A percentile compares a stretch with the other conserved stretches of the same genome.
phyloP scores from a whole-genome alignment of 805 yeast species.

The Wickerhamiella slavikovae region DNA sequence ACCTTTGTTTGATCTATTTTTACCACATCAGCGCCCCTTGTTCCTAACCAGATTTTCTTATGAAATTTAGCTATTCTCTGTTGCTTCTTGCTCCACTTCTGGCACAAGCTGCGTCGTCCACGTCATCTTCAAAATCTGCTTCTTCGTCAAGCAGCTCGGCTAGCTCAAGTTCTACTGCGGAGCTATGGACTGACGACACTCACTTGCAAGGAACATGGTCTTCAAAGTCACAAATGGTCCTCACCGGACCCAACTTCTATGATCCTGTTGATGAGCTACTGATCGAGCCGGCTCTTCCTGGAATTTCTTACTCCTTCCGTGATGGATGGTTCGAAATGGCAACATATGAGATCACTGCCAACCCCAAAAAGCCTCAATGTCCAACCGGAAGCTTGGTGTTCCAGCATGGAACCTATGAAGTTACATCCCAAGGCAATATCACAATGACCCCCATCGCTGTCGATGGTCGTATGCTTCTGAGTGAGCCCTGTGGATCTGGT shows the following conservation, averaged over 20 bases:
- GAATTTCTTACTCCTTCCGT: slow-evolving; percentile 73
- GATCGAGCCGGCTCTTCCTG: slow-evolving; percentile 91
- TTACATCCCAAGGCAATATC: slow-evolving; percentile 34
- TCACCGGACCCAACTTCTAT: slow-evolving; percentile 85
- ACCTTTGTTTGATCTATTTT: too few species aligned
- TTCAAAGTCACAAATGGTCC: slow-evolving; percentile 78
- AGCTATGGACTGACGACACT: slow-evolving; percentile 11
- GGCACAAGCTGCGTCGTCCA: too few species aligned
- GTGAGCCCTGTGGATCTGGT: slow-evolving; percentile 48
- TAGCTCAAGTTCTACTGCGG: too few species aligned
- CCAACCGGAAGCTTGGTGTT: slow-evolving; percentile 62
- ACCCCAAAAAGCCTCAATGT: slow-evolving; percentile 41
- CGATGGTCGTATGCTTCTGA: slow-evolving; percentile 81
- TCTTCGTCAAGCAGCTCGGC: too few species aligned
- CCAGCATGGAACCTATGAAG: slow-evolving; percentile 74
- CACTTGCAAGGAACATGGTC: slow-evolving; percentile 78
- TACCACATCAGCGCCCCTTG: too few species aligned
- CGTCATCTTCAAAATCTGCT: too few species aligned
- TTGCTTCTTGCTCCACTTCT: too few species aligned
- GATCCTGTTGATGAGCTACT: slow-evolving; percentile 91
- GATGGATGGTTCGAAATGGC: slow-evolving; percentile 92
- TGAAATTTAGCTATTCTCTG: too few species aligned
- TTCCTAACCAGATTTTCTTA: too few species aligned
- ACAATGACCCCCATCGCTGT: slow-evolving; percentile 52
- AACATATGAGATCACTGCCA: slow-evolving; percentile 38